These are phyloP conservation scores for Mycocentrospora acerina DNA, from an alignment of 2,329 filamentous ascomycete genomes.

Conservation along the genomic window DNA sequence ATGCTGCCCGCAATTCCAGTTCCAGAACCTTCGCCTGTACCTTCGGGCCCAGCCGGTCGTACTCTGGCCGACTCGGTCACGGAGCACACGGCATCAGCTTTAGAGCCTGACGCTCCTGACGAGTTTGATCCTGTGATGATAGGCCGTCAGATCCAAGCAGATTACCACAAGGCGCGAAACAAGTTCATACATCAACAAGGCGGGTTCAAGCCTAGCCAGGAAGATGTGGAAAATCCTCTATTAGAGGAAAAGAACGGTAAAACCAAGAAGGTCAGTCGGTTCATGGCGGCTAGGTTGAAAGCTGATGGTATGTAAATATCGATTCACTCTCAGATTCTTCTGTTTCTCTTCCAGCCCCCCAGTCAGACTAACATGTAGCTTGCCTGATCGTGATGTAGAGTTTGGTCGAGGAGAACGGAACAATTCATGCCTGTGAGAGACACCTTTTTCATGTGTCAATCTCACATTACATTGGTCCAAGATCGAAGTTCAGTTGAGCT, in stretches of 20 bases:
- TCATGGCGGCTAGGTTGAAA: conserved; percentile 67
- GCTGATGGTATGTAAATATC: conserved; percentile 29
- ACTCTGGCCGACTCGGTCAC: conserved; percentile 62
- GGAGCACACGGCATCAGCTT: conserved; percentile 48
- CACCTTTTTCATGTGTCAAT: conserved; percentile 36
- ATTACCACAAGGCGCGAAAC: conserved; percentile 82
- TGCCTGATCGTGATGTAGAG: not conserved
- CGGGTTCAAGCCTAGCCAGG: conserved; percentile 70
- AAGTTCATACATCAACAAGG: conserved; percentile 80
- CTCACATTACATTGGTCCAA: conserved; percentile 43
- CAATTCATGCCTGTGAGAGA: conserved; percentile 42
- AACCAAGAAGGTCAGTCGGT: conserved; percentile 67
- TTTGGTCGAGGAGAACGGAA: conserved; percentile 28
- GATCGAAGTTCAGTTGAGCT: conserved; percentile 26
- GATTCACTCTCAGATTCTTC: not conserved
- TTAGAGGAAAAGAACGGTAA: conserved; percentile 65
- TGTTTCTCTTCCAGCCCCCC: not conserved
- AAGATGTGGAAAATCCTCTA: conserved; percentile 65
- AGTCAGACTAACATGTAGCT: too few species aligned
- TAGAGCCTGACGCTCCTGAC: conserved; percentile 44
- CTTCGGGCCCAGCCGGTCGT: conserved; percentile 46
- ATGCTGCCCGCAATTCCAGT: conserved; percentile 28
- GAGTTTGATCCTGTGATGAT: conserved; percentile 69
- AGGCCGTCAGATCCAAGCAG: conserved; percentile 74
- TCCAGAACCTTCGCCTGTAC: conserved; percentile 30